Evolutionary conservation across 1,139 yeast genomes (phyloP), one percentile per base, ranked within the genome.

Genomic region (Suhomyces ambrosiae): DNA sequence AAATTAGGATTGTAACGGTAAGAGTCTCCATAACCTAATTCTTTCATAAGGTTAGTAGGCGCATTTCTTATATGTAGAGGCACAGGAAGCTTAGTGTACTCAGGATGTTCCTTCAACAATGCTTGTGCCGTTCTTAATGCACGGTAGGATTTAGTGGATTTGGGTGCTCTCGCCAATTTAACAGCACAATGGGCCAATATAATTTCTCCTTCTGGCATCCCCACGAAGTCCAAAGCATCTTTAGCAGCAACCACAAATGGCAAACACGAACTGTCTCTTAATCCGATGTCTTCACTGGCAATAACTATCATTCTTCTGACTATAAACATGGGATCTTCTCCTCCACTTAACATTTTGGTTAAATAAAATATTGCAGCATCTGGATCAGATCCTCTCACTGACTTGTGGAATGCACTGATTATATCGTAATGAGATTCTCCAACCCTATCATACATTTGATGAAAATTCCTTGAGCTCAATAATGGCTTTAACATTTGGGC

Each of bases 351-450:
- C 97, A 92, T 90, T 38, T 89, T 75, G 0, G 83, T 92, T 16
- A 92, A 65, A 53, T 92, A 92, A 58, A 83, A 89, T 43, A 92
- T 64, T 0, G 97, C 83, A 0, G 97, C 97, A 60, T 92, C 88
- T 0, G 92, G 83, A 54, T 90, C 83, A 0, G 86, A 76, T 0
- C 97, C 98, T 37, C 98, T 71, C 0, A 92, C 76, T 0, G 96
- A 79, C 54, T 92, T 92, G 63, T 92, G 97, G 48, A 94, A 83
- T 1, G 97, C 97, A 27, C 96, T 86, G 5, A 92, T 92, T 0
- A 95, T 80, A 57, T 92, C 99, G 59, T 92, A 94, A 58, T 92
- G 98, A 3, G 81, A 80, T 50, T 92, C 98, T 0, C 97, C 97
- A 27, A 79, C 82, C 35, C 87, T 71, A 57, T 94, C 98, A 54